Percentiles rank a stretch among this genome's conserved stretches.
Evolutionary conservation across 208 protist genomes (phyloP).

Genomic region (Leishmania major): DNA sequence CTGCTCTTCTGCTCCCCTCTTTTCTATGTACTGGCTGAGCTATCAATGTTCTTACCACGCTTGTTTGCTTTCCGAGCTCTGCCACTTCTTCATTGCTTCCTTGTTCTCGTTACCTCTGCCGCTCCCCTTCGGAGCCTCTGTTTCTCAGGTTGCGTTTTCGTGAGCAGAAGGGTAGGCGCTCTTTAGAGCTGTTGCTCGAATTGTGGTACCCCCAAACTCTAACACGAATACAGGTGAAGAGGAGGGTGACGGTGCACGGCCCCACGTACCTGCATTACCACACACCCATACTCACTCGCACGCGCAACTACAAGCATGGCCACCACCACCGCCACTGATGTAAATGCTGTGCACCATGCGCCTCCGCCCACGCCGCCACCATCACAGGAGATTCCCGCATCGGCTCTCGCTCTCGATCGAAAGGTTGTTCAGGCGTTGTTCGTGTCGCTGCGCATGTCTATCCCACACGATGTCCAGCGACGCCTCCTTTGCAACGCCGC

Average conservation of each 20-base stretch:
- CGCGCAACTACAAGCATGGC: not conserved
- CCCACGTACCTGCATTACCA: not conserved
- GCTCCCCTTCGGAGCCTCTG: not conserved
- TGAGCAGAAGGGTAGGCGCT: not conserved
- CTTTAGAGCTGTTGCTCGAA: not conserved
- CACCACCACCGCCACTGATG: not conserved
- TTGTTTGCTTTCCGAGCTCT: not conserved
- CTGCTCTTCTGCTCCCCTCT: not conserved
- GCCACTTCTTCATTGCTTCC: not conserved
- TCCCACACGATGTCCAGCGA: slow-evolving; percentile 56
- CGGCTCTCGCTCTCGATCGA: slow-evolving; percentile 10
- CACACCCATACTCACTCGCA: not conserved
- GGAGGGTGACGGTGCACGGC: not conserved
- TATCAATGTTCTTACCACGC: not conserved
- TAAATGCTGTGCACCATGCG: not conserved
- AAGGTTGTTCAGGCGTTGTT: slow-evolving; percentile 64
- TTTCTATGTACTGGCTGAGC: not conserved
- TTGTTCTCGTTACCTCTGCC: not conserved
- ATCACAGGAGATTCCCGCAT: not conserved
- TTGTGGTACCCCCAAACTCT: too few relatives aligned
- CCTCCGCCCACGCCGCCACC: not conserved
- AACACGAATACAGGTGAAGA: not conserved
- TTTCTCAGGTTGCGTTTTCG: not conserved
- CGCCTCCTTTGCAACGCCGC: slow-evolving; percentile 37
- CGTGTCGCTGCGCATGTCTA: slow-evolving; percentile 56